Evolutionary conservation across 805 yeast genomes (phyloP), one percentile per base, ranked within the genome.

Genomic region (Candida berthetii): DNA sequence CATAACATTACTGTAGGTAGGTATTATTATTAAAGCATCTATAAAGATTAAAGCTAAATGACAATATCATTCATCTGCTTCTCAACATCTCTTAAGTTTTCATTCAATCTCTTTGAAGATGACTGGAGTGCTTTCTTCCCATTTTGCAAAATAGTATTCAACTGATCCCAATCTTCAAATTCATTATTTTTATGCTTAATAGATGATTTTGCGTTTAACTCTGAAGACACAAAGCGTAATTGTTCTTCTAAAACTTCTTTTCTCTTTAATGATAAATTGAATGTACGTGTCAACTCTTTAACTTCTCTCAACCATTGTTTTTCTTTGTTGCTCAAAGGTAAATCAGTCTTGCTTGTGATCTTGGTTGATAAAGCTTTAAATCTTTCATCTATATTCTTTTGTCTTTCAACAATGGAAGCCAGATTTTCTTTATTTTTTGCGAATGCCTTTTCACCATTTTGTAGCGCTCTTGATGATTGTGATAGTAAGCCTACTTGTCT

Each of bases 231-330:
- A 38, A 48, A 55, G 1, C 41, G 37, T 5, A 68, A 44, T 15
- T 61, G 64, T 16, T 61, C 61, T 20, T 53, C 46, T 24, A 58
- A 41, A 6, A 43, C 43, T 28, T 45, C 46, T 38, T 53, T 63
- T 36, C 49, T 52, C 15, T 52, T 51, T 1, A 64, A 62, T 28
- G 55, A 53, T 9, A 48, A 47, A 47, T 66, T 66, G 50, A 66
- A 63, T 11, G 48, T 44, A 3, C 52, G 27, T 0, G 61, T 61
- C 20, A 60, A 60, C 11, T 46, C 49, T 35, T 58, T 61, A 8
- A 76, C 56, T 48, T 72, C 78, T 27, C 54, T 60, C 42, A 70
- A 63, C 78, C 80, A 76, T 20, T 48, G 55, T 40, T 58, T 56
- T 50, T 76, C 82, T 10, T 64, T 54, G 3, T 55, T 55, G 38